A percentile compares a stretch with the other conserved stretches of the same genome.
phyloP scores from a whole-genome alignment of 345 rosid genomes.

The Pugionium cornutum region DNA sequence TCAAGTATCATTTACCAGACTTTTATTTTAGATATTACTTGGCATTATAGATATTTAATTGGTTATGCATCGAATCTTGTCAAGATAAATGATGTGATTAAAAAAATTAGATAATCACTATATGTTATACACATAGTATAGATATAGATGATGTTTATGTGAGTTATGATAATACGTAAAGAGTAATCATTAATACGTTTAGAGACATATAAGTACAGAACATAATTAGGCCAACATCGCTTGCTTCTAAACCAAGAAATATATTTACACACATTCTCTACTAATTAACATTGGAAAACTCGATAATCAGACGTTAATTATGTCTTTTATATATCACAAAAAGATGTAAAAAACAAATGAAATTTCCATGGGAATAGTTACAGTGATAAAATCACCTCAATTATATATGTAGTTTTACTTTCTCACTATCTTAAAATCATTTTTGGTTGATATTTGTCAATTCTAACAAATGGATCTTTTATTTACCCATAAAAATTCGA shows the following conservation, averaged over 20 bases:
- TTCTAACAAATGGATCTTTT: constrained; percentile 32
- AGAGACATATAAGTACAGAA: not conserved
- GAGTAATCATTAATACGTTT: constrained; percentile 27
- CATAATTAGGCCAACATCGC: constrained; percentile 39
- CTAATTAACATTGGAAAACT: constrained; percentile 27
- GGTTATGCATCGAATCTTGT: not conserved
- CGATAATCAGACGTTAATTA: constrained; percentile 23
- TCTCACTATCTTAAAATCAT: too few species aligned
- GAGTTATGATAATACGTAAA: constrained; percentile 30
- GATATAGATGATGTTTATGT: constrained; percentile 9
- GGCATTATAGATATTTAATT: too few species aligned
- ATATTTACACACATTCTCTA: constrained; percentile 34
- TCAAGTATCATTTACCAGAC: too few species aligned
- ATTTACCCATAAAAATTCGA: constrained; percentile 35
- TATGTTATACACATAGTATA: too few species aligned
- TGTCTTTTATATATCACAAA: not conserved
- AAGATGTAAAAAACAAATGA: too few species aligned
- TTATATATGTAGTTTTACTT: too few species aligned
- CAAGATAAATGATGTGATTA: not conserved
- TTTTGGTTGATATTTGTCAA: not conserved
- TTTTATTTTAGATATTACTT: too few species aligned
- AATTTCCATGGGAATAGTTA: too few species aligned
- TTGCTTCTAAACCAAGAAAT: constrained; percentile 39
- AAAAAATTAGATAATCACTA: too few species aligned
- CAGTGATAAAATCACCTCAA: too few species aligned